Conservation (phyloP, 371 early-diverging fungal species). For the Lichtheimia hyalospora region DNA sequence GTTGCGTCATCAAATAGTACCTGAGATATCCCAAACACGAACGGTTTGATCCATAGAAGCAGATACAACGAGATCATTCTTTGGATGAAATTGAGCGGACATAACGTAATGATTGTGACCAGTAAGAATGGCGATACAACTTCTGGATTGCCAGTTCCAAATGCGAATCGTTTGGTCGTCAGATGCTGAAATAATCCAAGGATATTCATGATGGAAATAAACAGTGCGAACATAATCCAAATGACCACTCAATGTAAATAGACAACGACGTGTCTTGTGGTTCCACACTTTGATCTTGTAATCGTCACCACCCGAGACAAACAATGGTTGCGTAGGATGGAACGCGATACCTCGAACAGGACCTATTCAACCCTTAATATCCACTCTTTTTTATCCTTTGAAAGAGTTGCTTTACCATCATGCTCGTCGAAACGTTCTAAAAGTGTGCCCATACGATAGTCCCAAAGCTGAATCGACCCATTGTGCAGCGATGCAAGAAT, state of each 20-base stretch:
- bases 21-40: constrained; percentile 98
- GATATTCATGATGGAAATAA: constrained; percentile 97
- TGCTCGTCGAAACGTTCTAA: constrained; percentile 98
- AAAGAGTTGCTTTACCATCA: constrained; percentile 71
- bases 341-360: constrained; percentile 98
- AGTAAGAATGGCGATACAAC: constrained; percentile 95
- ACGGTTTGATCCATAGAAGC: constrained; percentile 99
- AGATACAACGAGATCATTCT: constrained; percentile 93
- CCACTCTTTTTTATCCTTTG: not conserved
- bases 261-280: constrained; percentile 94
- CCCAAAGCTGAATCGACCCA: constrained; percentile 98
- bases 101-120: constrained; percentile 99
- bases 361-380: constrained; percentile 52
- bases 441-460: constrained; percentile 98
- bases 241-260: constrained; percentile 97
- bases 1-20: constrained; percentile 31
- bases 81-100: constrained; percentile 98
- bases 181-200: constrained; percentile 97
- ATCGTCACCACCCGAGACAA: constrained; percentile 99
- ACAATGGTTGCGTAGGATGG: constrained; percentile 97
- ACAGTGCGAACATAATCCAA: constrained; percentile 98
- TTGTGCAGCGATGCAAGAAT: constrained; percentile 97
- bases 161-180: constrained; percentile 99
- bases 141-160: constrained; percentile 99
- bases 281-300: constrained; percentile 99